Conservation (phyloP, 108 stramenopile genomes). For the Discostella pseudostelligera region DNA sequence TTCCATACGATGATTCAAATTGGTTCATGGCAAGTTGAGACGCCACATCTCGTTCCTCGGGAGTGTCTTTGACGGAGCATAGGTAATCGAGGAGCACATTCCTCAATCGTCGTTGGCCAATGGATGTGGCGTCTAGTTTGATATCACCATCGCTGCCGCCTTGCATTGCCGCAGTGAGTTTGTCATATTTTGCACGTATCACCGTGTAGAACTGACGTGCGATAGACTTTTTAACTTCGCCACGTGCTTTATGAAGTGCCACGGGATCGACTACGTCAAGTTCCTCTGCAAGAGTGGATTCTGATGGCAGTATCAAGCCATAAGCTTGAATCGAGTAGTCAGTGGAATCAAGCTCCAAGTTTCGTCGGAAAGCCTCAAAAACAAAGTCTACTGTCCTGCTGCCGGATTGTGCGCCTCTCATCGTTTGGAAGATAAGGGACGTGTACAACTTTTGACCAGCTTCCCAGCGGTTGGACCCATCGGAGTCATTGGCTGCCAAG, state of each 20-base stretch:
- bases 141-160: conserved; percentile 16
- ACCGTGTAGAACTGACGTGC: conserved; percentile 42
- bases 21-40: conserved; percentile 46
- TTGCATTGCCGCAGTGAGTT: conserved; percentile 48
- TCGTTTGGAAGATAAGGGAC: conserved; percentile 36
- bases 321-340: conserved; percentile 63
- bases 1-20: conserved; percentile 58
- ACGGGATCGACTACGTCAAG: conserved; percentile 54
- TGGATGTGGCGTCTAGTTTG: conserved; percentile 40
- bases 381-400: conserved; percentile 37
- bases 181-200: conserved; percentile 50
- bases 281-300: conserved; percentile 53
- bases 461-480: conserved; percentile 83
- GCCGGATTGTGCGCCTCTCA: conserved; percentile 20
- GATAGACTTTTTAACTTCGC: conserved; percentile 46
- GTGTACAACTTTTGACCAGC: conserved; percentile 58
- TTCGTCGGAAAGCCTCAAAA: conserved; percentile 39
- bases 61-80: conserved; percentile 42
- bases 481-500: conserved; percentile 70
- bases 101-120: conserved; percentile 52
- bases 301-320: conserved; percentile 56
- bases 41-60: conserved; percentile 45
- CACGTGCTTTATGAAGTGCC: conserved; percentile 46
- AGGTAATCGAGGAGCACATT: conserved; percentile 66
- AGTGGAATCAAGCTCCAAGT: conserved; percentile 23